phyloP scores from a whole-genome alignment of 2,329 filamentous ascomycete genomes.

The Colletotrichum zoysiae region DNA sequence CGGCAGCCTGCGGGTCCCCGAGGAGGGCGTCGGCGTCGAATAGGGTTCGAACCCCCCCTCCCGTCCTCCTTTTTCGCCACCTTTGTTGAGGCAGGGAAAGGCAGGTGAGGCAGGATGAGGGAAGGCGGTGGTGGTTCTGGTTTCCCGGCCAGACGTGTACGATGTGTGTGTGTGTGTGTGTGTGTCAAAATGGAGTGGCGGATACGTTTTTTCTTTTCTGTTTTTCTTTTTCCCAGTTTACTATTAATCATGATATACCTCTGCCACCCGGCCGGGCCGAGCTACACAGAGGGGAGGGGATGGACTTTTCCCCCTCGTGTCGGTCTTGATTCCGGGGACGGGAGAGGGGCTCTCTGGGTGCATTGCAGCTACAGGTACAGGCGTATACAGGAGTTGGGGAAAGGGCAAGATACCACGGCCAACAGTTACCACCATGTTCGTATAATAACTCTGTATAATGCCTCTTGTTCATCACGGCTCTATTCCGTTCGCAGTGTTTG shows the following conservation, averaged over 20 bases:
- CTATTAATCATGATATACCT: neutral
- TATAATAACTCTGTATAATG: conserved; percentile 13
- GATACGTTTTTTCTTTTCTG: neutral
- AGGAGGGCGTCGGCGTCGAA: conserved; percentile 61
- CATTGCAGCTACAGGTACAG: conserved; percentile 14
- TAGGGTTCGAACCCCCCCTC: conserved; percentile 2
- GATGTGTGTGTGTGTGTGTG: neutral
- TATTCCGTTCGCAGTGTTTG: neutral
- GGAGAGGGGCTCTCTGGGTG: neutral
- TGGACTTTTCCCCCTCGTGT: neutral
- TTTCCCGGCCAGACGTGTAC: neutral
- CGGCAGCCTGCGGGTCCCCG: conserved; percentile 64
- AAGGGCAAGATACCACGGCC: conserved; percentile 40
- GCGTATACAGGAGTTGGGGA: conserved; percentile 35
- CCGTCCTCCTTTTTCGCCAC: too few relatives aligned
- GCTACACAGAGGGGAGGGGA: neutral
- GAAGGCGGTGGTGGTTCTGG: neutral
- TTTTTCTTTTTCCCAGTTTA: neutral
- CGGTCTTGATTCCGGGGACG: neutral
- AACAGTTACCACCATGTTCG: conserved; percentile 17
- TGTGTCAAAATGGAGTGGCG: neutral
- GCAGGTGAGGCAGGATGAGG: too few relatives aligned
- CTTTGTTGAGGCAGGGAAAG: too few relatives aligned
- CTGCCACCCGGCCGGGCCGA: neutral
- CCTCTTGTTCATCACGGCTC: conserved; percentile 1